A percentile compares a stretch with the other conserved stretches of the same genome.
Evolutionary conservation across 345 rosid species (phyloP).

Genomic region (Eucalyptus victrix): DNA sequence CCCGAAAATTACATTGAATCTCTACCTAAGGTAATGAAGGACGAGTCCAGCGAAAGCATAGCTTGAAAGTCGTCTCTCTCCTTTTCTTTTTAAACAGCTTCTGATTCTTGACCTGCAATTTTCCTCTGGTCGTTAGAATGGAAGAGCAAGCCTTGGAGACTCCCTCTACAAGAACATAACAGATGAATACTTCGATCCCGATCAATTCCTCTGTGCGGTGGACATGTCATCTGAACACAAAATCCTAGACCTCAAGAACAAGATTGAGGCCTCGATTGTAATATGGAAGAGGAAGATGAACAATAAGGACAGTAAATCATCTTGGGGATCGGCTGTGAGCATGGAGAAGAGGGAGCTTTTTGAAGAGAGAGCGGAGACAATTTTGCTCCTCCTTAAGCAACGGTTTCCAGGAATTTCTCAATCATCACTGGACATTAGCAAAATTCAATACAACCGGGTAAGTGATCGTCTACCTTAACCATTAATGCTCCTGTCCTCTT

Average conservation of each 20-base stretch:
- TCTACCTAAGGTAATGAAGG: constrained; percentile 47
- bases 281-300: constrained; percentile 89
- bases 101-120: not conserved
- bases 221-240: constrained; percentile 76
- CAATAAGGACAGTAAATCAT: constrained; percentile 66
- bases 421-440: constrained; percentile 79
- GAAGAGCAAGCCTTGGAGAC: constrained; percentile 82
- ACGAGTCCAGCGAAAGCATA: not conserved
- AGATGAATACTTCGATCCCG: constrained; percentile 68
- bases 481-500: not conserved
- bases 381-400: constrained; percentile 65
- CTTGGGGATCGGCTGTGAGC: constrained; percentile 83
- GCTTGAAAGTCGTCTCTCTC: not conserved
- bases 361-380: constrained; percentile 87
- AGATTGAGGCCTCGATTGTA: constrained; percentile 81
- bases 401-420: constrained; percentile 74
- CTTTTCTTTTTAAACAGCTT: not conserved
- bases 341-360: constrained; percentile 80
- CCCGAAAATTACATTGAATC: constrained; percentile 85
- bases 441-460: constrained; percentile 72
- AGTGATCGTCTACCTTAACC: not conserved
- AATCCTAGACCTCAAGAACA: constrained; percentile 73
- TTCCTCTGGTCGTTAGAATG: constrained; percentile 32
- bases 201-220: constrained; percentile 54
- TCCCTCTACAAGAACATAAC: constrained; percentile 58